phyloP scores from a whole-genome alignment of 345 rosid species.

The Cardamine chenopodiifolia region DNA sequence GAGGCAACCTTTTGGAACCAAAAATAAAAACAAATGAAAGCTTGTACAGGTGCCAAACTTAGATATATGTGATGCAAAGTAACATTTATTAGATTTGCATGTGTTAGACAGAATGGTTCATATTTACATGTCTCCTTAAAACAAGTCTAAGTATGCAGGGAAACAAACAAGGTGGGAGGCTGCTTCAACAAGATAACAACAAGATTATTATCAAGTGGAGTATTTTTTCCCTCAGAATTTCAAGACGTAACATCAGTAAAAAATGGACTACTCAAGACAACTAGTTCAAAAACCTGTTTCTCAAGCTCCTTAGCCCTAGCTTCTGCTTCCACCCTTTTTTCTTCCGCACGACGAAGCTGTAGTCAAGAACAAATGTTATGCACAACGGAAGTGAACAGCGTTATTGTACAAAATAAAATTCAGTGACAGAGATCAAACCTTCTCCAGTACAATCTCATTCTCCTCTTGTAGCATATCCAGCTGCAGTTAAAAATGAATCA shows the following conservation, averaged over 20 bases:
- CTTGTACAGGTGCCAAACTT: constrained; percentile 25
- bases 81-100: constrained; percentile 1
- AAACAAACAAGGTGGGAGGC: constrained; percentile 12
- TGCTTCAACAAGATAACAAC: constrained; percentile 10
- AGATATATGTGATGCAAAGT: neutral
- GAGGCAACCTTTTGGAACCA: constrained; percentile 74
- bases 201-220: constrained; percentile 3
- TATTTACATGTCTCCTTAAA: neutral
- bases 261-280: constrained; percentile 7
- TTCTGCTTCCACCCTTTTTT: constrained; percentile 80
- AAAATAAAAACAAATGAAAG: constrained; percentile 33
- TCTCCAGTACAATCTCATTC: constrained; percentile 69
- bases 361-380: constrained; percentile 39
- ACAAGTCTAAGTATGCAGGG: neutral
- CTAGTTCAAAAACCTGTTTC: constrained; percentile 70
- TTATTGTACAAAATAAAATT: constrained; percentile 5
- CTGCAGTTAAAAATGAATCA: constrained; percentile 54
- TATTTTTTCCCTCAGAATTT: neutral
- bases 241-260: neutral
- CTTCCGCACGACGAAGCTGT: constrained; percentile 85
- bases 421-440: constrained; percentile 49
- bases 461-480: constrained; percentile 97
- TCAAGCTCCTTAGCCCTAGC: constrained; percentile 96
- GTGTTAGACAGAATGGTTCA: neutral
- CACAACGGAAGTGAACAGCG: constrained; percentile 19